A percentile compares a stretch with the other conserved stretches of the same genome.
These are phyloP conservation scores for Gilbertella persicaria DNA, from an alignment of 371 early-diverging fungal species.

Conservation along the genomic window DNA sequence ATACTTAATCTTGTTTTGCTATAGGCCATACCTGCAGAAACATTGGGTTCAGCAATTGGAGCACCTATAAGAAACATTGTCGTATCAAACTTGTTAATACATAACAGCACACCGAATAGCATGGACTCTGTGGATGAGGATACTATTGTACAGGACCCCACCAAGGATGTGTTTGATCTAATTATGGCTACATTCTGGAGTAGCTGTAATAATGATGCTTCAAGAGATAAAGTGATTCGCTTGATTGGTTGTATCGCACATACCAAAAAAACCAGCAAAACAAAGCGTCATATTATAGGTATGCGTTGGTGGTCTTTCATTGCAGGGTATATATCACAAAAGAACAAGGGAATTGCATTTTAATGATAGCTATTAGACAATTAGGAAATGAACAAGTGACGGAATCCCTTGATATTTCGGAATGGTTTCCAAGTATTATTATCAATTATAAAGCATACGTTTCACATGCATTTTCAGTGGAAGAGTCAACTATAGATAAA, in stretches of 20 bases:
- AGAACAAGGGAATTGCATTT: no score
- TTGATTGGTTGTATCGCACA: conserved; percentile 29
- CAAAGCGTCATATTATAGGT: conserved; percentile 28
- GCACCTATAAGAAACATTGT: conserved; percentile 26
- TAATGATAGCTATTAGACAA: no score
- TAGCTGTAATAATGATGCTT: conserved; percentile 10
- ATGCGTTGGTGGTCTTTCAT: conserved; percentile 48
- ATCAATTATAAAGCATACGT: conserved; percentile 19
- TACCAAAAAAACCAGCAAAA: conserved; percentile 9
- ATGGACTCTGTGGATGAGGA: conserved; percentile 12
- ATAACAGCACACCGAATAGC: background rate
- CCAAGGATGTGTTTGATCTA: conserved; percentile 34
- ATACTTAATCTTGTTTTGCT: background rate
- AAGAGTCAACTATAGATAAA: conserved; percentile 7
- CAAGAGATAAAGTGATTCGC: conserved; percentile 25
- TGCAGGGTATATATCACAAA: conserved; percentile 24
- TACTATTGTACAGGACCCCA: conserved; percentile 12
- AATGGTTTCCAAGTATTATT: conserved; percentile 21
- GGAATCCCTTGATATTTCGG: background rate
- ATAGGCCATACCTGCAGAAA: conserved; percentile 40
- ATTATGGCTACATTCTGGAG: conserved; percentile 31
- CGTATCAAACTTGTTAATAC: conserved; percentile 7
- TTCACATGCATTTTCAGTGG: conserved; percentile 2
- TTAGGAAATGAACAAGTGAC: background rate
- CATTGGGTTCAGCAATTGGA: conserved; percentile 30